Evolutionary conservation across 2,329 filamentous ascomycete species (phyloP).

Genomic region (Fusarium pseudoanthophilum): DNA sequence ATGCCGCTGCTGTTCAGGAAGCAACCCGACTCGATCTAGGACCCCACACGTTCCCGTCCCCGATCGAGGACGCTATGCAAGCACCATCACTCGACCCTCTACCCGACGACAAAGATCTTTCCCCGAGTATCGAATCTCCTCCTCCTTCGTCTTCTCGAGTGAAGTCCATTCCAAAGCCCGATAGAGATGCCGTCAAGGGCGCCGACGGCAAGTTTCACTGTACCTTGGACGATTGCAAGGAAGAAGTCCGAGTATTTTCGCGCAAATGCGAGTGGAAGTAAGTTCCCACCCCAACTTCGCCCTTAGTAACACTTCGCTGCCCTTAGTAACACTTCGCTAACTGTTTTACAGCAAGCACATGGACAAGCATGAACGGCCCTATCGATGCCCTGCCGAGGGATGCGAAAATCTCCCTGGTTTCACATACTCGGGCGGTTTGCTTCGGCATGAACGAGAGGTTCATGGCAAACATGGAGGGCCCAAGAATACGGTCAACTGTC

Average conservation of each 20-base stretch:
- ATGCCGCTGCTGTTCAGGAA: conserved; percentile 53
- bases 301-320: conserved; percentile 28
- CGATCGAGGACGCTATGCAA: conserved; percentile 48
- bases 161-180: conserved; percentile 68
- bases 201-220: conserved; percentile 81
- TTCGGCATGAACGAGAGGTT: conserved; percentile 92
- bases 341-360: conserved; percentile 81
- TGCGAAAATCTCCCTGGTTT: conserved; percentile 95
- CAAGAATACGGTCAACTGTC: conserved; percentile 88
- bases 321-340: conserved; percentile 38
- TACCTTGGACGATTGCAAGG: conserved; percentile 74
- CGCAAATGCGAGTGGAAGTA: conserved; percentile 96
- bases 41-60: conserved; percentile 49
- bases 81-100: conserved; percentile 48
- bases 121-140: conserved; percentile 48
- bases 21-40: conserved; percentile 53
- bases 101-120: conserved; percentile 50
- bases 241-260: conserved; percentile 73
- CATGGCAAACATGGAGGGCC: conserved; percentile 91
- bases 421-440: conserved; percentile 90
- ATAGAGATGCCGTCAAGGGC: conserved; percentile 69
- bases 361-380: conserved; percentile 96
- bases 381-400: conserved; percentile 82
- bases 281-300: conserved; percentile 55
- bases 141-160: conserved; percentile 52